Evolutionary conservation across 1,284 basidiomycete genomes (phyloP), one percentile per base, ranked within the genome.

Genomic region (Omphalotus olearius): DNA sequence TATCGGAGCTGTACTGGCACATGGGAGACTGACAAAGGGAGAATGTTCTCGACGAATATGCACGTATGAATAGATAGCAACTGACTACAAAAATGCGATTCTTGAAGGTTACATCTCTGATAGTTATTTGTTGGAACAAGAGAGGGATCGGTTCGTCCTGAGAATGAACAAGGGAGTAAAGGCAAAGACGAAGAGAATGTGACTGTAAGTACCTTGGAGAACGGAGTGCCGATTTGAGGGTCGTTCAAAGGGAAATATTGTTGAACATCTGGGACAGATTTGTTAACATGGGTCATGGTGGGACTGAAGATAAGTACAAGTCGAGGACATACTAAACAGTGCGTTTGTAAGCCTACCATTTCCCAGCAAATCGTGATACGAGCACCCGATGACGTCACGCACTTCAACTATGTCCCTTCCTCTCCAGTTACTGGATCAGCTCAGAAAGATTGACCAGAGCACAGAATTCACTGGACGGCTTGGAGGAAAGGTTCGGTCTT

Each of bases 1-100:
- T 68, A 40, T 87, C 77, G 4, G 84, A 74, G 45, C 83, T 86
- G 69, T 92, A 91, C 60, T 85, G 82, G 64, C 88, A 90, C 84
- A 89, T 86, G 1, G 86, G 86, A n/a, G 85, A 72, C 80, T 82
- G 56, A 60, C 61, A 35, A 25, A 18, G 14, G 39, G 30, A 36
- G 37, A 20, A 36, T n/a, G 4, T 2, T 20, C 11, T 20, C 40
- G 40, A 41, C 11, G 45, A 18, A 36, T 23, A 23, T 3, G 23
- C 23, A 23, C 11, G 14, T 25, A 25, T 23, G 36, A 45, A 17
- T 11, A 42, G 30, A 26, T 13, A 44, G 25, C 20, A 20, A 9
- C 73, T 43, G 58, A 77, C 74, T 41, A 82, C 84, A 57, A 80
- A 83, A 41, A 88, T 82, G 42, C 83, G 72, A 64, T 92, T 90